phyloP scores from a whole-genome alignment of 305 asterid genomes.

The Plantago coronopus region DNA sequence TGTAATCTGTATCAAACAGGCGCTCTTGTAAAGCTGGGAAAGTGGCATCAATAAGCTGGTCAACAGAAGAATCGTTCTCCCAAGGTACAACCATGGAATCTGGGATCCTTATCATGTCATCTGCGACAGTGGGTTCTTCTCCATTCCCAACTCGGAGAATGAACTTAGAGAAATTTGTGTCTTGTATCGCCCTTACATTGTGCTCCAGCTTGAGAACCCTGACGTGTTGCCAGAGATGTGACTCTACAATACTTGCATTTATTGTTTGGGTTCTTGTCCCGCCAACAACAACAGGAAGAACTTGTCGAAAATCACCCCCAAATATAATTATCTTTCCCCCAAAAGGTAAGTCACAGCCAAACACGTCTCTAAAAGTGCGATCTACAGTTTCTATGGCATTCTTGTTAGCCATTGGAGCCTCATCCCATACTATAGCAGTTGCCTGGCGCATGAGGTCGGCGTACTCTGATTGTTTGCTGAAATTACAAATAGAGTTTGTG shows the following conservation, averaged over 20 bases:
- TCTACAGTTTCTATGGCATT: slow-evolving; percentile 5
- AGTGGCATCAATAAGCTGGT: neutral
- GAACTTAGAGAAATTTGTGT: neutral
- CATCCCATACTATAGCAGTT: neutral
- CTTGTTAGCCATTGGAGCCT: slow-evolving; percentile 4
- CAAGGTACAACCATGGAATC: neutral
- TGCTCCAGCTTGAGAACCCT: neutral
- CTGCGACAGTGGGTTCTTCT: neutral
- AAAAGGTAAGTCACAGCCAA: neutral
- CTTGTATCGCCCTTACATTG: neutral
- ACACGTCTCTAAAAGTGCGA: neutral
- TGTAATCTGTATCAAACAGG: neutral
- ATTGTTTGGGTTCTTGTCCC: neutral
- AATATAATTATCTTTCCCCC: neutral
- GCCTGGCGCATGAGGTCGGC: neutral
- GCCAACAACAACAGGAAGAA: neutral
- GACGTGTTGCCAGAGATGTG: neutral
- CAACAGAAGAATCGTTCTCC: neutral
- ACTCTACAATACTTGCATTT: neutral
- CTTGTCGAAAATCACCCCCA: slow-evolving; percentile 1
- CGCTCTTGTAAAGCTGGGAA: neutral
- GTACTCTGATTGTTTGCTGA: neutral
- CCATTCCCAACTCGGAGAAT: neutral
- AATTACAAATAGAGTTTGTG: neutral
- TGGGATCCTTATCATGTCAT: neutral